phyloP scores from a whole-genome alignment of 768 basidiomycete genomes.

The Rossbeevera mucosa region DNA sequence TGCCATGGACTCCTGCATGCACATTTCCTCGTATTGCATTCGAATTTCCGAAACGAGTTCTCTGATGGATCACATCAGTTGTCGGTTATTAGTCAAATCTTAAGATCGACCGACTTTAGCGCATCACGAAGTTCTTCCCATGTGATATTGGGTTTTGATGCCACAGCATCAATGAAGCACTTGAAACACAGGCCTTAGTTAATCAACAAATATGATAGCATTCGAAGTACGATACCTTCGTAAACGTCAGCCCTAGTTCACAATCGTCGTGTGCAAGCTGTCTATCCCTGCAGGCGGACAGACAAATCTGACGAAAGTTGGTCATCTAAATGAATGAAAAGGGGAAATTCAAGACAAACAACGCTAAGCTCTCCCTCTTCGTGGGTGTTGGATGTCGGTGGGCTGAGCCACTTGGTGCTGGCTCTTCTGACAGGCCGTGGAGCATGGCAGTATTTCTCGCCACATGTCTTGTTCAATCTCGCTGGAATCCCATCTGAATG shows the following conservation, averaged over 20 bases:
- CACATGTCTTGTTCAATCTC: conserved; percentile 2
- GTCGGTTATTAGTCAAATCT: background rate
- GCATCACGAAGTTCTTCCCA: conserved; percentile 19
- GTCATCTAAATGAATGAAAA: background rate
- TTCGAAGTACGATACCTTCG: conserved; percentile 15
- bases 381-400: conserved; percentile 1
- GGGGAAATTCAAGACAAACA: conserved; percentile 1
- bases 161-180: conserved; percentile 19
- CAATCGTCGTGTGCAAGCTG: conserved; percentile 23
- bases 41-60: conserved; percentile 13
- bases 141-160: conserved; percentile 7
- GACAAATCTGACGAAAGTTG: conserved; percentile 14
- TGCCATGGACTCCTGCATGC: background rate
- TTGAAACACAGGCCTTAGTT: background rate
- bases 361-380: conserved; percentile 17
- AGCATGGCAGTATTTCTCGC: background rate
- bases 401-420: conserved; percentile 4
- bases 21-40: conserved; percentile 7
- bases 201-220: background rate
- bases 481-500: conserved; percentile 3
- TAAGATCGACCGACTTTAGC: conserved; percentile 11
- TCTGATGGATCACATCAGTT: conserved; percentile 3
- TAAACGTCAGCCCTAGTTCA: conserved; percentile 17
- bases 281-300: conserved; percentile 26
- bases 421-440: conserved; percentile 2